Evolutionary conservation across 2,329 filamentous ascomycete species (phyloP), one percentile per base, ranked within the genome.

Genomic region (Sclerotinia spermophila): DNA sequence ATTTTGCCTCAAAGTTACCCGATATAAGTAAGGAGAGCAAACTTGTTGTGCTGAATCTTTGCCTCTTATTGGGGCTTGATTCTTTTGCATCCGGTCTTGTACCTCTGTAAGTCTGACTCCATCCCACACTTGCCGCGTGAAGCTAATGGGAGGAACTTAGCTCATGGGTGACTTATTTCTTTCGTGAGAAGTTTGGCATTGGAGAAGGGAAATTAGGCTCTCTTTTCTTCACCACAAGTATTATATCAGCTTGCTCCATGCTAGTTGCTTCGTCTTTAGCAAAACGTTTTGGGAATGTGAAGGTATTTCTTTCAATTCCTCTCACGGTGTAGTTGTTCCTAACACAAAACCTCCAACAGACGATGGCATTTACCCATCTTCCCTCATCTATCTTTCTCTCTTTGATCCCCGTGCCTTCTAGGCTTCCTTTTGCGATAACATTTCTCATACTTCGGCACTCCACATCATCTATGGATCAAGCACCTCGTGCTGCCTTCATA

Each of bases 341-440:
- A 59, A 27, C 45, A 58, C 38, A 15, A 15, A 19, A 40, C 27
- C 48, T 33, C 62, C 35, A 65, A 0, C 72, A 88, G 83, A 92
- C 90, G 1, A 93, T 93, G 90, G 89, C 91, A 13, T 91, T 92
- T 76, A 92, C 90, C 0, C 90, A 93, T 75, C 82, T 93, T 0
- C 91, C 91, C 0, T 91, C 89, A 0, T 83, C 90, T 11, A 80
- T 92, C 38, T 89, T 89, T 74, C 84, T 92, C 1, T 82, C 86
- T 21, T 79, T 92, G 30, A 87, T 93, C 33, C 86, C 88, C 0
- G 75, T 89, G 0, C 87, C 89, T 0, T 79, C 81, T 30, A 82
- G 83, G 5, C 80, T 88, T 0, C 82, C 82, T 17, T 72, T 89
- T 7, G 85, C 90, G 0, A 82, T 92, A 60, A 78, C 83, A 0